Conservation (phyloP, 495 filamentous ascomycete genomes). For the Clohesyomyces aquaticus region DNA sequence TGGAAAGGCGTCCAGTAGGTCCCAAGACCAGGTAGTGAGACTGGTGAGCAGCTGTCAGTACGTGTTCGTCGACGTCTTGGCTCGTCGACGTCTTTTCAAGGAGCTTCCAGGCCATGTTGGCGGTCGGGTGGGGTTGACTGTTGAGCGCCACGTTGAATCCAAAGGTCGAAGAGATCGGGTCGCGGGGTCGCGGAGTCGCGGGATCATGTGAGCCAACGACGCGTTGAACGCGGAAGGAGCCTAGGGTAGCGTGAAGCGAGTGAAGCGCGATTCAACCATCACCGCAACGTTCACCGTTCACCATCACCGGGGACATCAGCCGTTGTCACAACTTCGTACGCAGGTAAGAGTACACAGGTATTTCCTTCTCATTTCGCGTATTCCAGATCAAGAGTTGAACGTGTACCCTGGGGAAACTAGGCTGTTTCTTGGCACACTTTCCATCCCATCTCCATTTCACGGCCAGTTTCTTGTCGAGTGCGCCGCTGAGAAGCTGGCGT, state of each 20-base stretch:
- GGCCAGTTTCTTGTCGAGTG: too few relatives aligned
- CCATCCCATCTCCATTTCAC: too few relatives aligned
- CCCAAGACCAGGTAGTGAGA: constrained; percentile 1
- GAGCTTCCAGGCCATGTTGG: not conserved
- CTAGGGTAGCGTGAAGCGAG: not conserved
- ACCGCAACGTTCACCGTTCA: too few relatives aligned
- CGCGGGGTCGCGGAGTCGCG: not conserved
- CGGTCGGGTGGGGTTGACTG: constrained; percentile 2
- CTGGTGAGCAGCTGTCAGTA: not conserved
- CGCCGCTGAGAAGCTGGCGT: too few relatives aligned
- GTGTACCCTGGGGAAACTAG: too few relatives aligned
- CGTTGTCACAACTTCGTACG: too few relatives aligned
- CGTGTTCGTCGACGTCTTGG: not conserved
- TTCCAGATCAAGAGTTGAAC: too few relatives aligned
- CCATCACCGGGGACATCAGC: too few relatives aligned
- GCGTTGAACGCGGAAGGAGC: not conserved
- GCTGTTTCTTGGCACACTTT: too few relatives aligned
- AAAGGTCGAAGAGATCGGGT: too few relatives aligned
- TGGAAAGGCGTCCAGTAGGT: not conserved
- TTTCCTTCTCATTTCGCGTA: too few relatives aligned
- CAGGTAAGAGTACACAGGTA: too few relatives aligned
- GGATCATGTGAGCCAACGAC: constrained; percentile 4
- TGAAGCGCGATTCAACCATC: not conserved
- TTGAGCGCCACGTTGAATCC: not conserved
- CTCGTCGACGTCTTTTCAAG: not conserved